Evolutionary conservation across 1,284 basidiomycete genomes (phyloP).

Genomic region (Athelia psychrophila): DNA sequence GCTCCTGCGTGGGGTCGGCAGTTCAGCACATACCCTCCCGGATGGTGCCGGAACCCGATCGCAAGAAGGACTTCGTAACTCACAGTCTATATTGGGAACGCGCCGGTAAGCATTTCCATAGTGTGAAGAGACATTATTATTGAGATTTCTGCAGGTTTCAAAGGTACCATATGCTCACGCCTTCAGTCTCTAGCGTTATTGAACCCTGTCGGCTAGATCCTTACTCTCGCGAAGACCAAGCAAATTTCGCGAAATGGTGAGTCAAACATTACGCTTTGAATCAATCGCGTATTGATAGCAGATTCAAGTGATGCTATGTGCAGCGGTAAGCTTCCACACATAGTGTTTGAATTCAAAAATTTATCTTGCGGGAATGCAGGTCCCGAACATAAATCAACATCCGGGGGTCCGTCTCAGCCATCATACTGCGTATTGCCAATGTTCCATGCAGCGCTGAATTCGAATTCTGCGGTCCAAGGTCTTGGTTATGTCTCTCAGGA

Average conservation of each 20-base stretch:
- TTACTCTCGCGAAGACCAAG: conserved; percentile 52
- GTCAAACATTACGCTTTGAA: conserved; percentile 7
- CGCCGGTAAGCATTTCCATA: conserved; percentile 33
- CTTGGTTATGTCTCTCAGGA: conserved; percentile 54
- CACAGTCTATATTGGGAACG: conserved; percentile 58
- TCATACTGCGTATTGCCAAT: conserved; percentile 55
- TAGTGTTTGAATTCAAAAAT: not conserved
- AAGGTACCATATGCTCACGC: conserved; percentile 13
- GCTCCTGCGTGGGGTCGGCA: conserved; percentile 38
- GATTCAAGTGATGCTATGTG: conserved; percentile 52
- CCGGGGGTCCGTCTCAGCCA: conserved; percentile 37
- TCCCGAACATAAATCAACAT: conserved; percentile 44
- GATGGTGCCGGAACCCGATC: conserved; percentile 42
- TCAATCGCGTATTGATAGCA: conserved; percentile 1
- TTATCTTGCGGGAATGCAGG: conserved; percentile 27
- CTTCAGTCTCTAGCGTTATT: not conserved
- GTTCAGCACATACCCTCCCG: conserved; percentile 42
- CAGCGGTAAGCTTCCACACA: conserved; percentile 28
- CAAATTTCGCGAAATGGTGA: conserved; percentile 55
- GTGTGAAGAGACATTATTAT: not conserved
- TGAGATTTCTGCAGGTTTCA: conserved; percentile 20
- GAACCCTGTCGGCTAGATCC: conserved; percentile 37
- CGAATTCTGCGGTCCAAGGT: conserved; percentile 23
- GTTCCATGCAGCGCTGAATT: conserved; percentile 44
- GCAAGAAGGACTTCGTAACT: conserved; percentile 51